These are phyloP conservation scores for Herpetomonas tarakana DNA, from an alignment of 208 protist species.

Conservation along the genomic window DNA sequence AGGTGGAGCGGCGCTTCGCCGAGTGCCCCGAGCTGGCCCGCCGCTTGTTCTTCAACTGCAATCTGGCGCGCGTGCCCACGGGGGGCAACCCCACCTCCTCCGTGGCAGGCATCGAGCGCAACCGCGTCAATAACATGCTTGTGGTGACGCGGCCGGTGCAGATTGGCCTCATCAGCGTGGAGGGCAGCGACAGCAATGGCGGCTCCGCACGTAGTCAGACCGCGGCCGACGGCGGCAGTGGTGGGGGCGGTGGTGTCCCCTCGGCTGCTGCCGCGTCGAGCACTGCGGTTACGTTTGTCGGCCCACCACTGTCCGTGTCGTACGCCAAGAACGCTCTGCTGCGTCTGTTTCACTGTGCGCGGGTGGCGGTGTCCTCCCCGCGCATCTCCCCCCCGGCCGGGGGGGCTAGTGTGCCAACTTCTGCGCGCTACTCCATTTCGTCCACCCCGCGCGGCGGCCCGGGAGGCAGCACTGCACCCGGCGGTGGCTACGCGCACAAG, in stretches of 20 bases:
- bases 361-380: slow-evolving; percentile 6
- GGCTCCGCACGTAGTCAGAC: neutral
- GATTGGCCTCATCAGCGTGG: slow-evolving; percentile 15
- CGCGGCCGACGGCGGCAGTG: neutral
- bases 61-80: neutral
- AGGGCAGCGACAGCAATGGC: neutral
- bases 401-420: slow-evolving; percentile 11
- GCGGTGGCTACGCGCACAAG: slow-evolving; percentile 2
- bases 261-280: slow-evolving; percentile 1
- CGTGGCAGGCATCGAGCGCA: neutral
- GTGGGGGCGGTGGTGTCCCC: neutral
- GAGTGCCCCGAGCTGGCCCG: slow-evolving; percentile 36
- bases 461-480: neutral
- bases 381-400: slow-evolving; percentile 17
- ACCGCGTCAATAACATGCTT: slow-evolving; percentile 12
- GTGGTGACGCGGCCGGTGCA: slow-evolving; percentile 17
- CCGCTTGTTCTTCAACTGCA: slow-evolving; percentile 45
- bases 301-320: slow-evolving; percentile 23
- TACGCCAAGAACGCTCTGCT: slow-evolving; percentile 44
- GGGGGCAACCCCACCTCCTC: slow-evolving; percentile 11
- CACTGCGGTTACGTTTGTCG: neutral
- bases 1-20: slow-evolving; percentile 27
- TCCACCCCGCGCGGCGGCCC: neutral
- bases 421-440: slow-evolving; percentile 6
- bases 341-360: slow-evolving; percentile 31